Evolutionary conservation across 73 alveolate species (phyloP).

Genomic region (Tetrahymena elliotti): DNA sequence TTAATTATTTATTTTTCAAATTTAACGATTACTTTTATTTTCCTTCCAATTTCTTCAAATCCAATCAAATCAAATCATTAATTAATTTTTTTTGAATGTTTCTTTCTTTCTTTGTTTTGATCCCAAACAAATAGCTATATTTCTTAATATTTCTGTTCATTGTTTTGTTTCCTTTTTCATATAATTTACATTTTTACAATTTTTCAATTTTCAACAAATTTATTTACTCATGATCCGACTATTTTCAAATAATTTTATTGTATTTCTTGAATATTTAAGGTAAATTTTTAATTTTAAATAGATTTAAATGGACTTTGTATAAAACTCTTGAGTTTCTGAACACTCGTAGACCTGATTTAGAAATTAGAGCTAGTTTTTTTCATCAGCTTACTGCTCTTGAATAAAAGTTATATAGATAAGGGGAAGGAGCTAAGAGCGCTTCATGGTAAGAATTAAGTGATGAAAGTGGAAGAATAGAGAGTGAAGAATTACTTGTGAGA

Average conservation of each 20-base stretch:
- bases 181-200: too few species aligned
- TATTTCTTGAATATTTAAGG: too few species aligned
- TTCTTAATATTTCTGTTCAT: not conserved
- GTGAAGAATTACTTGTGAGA: constrained; percentile 78
- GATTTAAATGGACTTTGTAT: constrained; percentile 69
- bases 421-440: constrained; percentile 57
- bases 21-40: not conserved
- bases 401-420: constrained; percentile 44
- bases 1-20: not conserved
- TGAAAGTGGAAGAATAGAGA: constrained; percentile 38
- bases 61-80: not conserved
- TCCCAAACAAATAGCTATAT: not conserved
- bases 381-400: constrained; percentile 72
- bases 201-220: too few species aligned
- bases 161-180: too few species aligned
- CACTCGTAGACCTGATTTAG: constrained; percentile 84
- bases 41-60: not conserved
- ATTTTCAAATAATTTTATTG: too few species aligned
- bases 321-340: constrained; percentile 82
- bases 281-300: not conserved
- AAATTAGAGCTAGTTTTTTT: constrained; percentile 62
- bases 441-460: constrained; percentile 73
- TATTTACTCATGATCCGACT: too few species aligned
- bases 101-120: too few species aligned
- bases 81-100: not conserved